Conservation (phyloP, 306 rosid species). For the barrel medic (Medicago truncatula) region MtrunA17r5.0-ANR NC_053044.1:23703001-23703500, state of each 20-base stretch:
- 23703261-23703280: slow-evolving; percentile 22
- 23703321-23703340: slow-evolving; percentile 69
- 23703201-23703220: not conserved
- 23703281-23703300: slow-evolving; percentile 98
- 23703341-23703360: slow-evolving; percentile 30
- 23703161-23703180: slow-evolving; percentile 7
- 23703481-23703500: slow-evolving; percentile 88
- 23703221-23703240: not conserved
- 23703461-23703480: slow-evolving; percentile 85
- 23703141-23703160: slow-evolving; percentile 6
- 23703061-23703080: too few species aligned
- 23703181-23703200: slow-evolving; percentile 25
- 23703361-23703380: not conserved
- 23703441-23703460: slow-evolving; percentile 94
- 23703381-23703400: slow-evolving; percentile 4
- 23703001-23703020: too few species aligned
- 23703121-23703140: slow-evolving; percentile 23
- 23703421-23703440: slow-evolving; percentile 35
- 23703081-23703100: too few species aligned
- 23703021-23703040: too few species aligned
- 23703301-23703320: slow-evolving; percentile 75
- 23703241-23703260: not conserved
- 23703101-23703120: not conserved
- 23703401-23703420: not conserved
- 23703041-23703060: too few species aligned